phyloP scores from a whole-genome alignment of 78 protist species.

The Pelomyxa schiedti region DNA sequence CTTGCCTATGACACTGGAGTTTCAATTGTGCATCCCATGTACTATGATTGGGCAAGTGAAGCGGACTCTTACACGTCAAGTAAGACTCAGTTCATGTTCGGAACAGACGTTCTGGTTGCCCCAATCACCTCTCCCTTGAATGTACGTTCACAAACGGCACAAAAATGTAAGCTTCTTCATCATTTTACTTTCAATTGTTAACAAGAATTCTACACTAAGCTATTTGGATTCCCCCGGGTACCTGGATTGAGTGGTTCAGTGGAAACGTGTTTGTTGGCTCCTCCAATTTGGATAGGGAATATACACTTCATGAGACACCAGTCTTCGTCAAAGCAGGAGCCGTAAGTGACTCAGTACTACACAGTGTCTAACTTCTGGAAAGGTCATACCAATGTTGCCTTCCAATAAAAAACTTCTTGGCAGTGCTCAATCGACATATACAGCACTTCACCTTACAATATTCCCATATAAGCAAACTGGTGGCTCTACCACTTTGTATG shows the following conservation, averaged over 20 bases:
- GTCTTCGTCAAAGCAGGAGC: conserved; percentile 6
- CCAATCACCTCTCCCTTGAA: conserved; percentile 4
- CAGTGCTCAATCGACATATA: neutral
- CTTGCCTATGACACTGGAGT: conserved; percentile 24
- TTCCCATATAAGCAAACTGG: conserved; percentile 11
- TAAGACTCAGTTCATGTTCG: conserved; percentile 27
- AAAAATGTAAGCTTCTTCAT: too few relatives aligned
- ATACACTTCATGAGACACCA: conserved; percentile 9
- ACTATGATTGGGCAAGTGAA: conserved; percentile 11
- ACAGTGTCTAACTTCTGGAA: too few relatives aligned
- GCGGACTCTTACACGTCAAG: neutral
- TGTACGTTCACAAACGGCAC: neutral
- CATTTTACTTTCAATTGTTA: too few relatives aligned
- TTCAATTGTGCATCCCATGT: conserved; percentile 22
- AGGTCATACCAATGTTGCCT: conserved; percentile 11
- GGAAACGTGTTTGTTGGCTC: neutral
- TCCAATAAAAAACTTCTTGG: neutral
- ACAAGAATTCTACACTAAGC: neutral
- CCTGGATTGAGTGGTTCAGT: neutral
- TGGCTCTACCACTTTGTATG: conserved; percentile 11
- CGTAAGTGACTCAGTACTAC: too few relatives aligned
- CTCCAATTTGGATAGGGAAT: neutral
- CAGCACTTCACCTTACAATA: neutral
- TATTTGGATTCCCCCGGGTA: conserved; percentile 18
- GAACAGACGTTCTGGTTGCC: conserved; percentile 15